Percentiles rank a stretch among this genome's conserved stretches.
Conservation (phyloP, 805 yeast genomes). For the Candida awuae region DNA sequence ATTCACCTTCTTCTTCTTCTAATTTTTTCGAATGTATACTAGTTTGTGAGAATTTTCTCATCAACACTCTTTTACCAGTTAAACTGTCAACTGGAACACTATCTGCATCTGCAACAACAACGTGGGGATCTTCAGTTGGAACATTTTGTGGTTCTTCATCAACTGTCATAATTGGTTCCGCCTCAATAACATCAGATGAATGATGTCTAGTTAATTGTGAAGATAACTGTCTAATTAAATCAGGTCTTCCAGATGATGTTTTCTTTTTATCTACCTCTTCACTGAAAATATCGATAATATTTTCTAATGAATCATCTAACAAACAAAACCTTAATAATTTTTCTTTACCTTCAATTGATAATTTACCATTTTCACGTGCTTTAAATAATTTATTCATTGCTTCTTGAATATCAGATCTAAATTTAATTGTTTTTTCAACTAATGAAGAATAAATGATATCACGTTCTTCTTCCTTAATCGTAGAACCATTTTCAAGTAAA, state of each 20-base stretch:
- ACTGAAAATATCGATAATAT: slow-evolving; percentile 39
- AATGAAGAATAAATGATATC: slow-evolving; percentile 42
- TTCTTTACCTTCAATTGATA: slow-evolving; percentile 50
- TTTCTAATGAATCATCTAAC: slow-evolving; percentile 46
- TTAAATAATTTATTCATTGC: slow-evolving; percentile 44
- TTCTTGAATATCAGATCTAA: slow-evolving; percentile 43
- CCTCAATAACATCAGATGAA: slow-evolving; percentile 39
- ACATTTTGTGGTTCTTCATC: slow-evolving; percentile 11
- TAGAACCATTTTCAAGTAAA: slow-evolving; percentile 35
- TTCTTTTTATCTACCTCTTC: slow-evolving; percentile 13
- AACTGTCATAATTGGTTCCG: slow-evolving; percentile 48
- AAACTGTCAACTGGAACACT: slow-evolving; percentile 55
- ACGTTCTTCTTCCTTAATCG: slow-evolving; percentile 30
- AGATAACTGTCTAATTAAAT: slow-evolving; percentile 23
- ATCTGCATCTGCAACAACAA: slow-evolving; percentile 60
- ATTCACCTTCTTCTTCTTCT: slow-evolving; percentile 88
- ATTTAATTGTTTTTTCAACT: slow-evolving; percentile 41
- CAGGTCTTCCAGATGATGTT: slow-evolving; percentile 15
- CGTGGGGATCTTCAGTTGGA: slow-evolving; percentile 43
- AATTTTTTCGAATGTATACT: slow-evolving; percentile 63
- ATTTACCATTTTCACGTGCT: slow-evolving; percentile 36
- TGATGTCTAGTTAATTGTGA: slow-evolving; percentile 36
- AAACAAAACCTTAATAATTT: slow-evolving; percentile 45
- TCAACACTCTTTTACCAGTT: slow-evolving; percentile 66
- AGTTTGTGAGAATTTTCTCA: slow-evolving; percentile 57